Evolutionary conservation across 257 asterid species (phyloP).

Genomic region (Jaltomata sinuosa): DNA sequence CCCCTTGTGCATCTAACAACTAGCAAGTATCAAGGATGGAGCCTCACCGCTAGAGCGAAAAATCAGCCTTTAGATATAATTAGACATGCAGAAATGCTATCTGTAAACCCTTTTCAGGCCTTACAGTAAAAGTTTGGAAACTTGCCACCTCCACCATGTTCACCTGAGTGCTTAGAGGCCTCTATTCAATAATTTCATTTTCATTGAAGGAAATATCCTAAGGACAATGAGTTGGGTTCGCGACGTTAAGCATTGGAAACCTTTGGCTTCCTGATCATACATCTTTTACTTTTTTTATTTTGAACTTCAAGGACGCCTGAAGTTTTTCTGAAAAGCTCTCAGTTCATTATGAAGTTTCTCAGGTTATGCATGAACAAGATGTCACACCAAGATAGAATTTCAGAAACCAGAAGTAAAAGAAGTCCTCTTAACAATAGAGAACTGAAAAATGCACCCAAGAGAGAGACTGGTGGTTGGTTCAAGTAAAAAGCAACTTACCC

Average conservation of each 20-base stretch:
- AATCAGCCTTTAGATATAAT: background rate
- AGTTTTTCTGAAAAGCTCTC: background rate
- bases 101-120: background rate
- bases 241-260: background rate
- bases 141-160: background rate
- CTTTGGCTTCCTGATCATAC: background rate
- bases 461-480: background rate
- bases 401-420: background rate
- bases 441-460: background rate
- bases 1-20: background rate
- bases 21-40: background rate
- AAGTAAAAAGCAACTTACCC: slow-evolving; percentile 44
- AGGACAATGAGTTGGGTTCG: background rate
- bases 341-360: background rate
- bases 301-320: background rate
- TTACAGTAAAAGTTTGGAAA: background rate
- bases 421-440: background rate
- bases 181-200: background rate
- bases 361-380: background rate
- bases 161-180: background rate
- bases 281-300: background rate
- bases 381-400: background rate
- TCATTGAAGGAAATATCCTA: background rate
- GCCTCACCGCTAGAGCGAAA: background rate
- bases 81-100: background rate